Evolutionary conservation across 768 basidiomycete species (phyloP).

Genomic region (Termitomyces sp.): DNA sequence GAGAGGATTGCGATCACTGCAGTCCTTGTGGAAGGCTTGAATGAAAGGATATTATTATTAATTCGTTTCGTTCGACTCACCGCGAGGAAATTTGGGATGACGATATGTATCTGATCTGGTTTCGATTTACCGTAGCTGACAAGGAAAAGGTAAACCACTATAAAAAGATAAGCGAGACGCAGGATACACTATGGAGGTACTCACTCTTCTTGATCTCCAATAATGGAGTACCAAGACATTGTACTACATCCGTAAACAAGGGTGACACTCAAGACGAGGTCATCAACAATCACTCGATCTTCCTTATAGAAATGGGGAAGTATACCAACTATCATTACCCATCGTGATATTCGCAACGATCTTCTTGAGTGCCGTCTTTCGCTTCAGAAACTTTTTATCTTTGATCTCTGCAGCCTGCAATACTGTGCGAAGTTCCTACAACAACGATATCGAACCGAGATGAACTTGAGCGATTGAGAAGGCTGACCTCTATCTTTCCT

Average conservation of each 20-base stretch:
- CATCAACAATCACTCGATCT: constrained; percentile 16
- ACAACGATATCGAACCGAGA: not conserved
- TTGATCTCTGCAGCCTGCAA: constrained; percentile 88
- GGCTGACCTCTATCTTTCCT: constrained; percentile 83
- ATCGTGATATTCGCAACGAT: constrained; percentile 99
- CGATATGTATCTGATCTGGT: constrained; percentile 89
- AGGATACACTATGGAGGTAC: constrained; percentile 17
- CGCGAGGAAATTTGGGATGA: constrained; percentile 87
- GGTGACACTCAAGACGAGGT: constrained; percentile 66
- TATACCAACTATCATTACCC: constrained; percentile 93
- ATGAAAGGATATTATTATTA: not conserved
- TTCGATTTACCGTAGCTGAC: constrained; percentile 94
- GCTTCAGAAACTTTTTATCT: constrained; percentile 93
- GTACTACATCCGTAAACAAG: constrained; percentile 91
- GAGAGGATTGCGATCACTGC: constrained; percentile 92
- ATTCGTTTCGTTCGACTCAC: constrained; percentile 32
- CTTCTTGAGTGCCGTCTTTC: constrained; percentile 94
- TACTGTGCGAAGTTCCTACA: constrained; percentile 85
- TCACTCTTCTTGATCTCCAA: constrained; percentile 99
- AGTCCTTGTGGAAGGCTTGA: constrained; percentile 59
- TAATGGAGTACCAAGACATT: constrained; percentile 90
- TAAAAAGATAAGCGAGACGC: not conserved
- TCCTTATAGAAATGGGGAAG: constrained; percentile 16
- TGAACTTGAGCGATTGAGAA: constrained; percentile 1
- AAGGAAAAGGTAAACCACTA: constrained; percentile 97